Evolutionary conservation across 1,284 basidiomycete species (phyloP).

Genomic region (Ganoderma boninense): DNA sequence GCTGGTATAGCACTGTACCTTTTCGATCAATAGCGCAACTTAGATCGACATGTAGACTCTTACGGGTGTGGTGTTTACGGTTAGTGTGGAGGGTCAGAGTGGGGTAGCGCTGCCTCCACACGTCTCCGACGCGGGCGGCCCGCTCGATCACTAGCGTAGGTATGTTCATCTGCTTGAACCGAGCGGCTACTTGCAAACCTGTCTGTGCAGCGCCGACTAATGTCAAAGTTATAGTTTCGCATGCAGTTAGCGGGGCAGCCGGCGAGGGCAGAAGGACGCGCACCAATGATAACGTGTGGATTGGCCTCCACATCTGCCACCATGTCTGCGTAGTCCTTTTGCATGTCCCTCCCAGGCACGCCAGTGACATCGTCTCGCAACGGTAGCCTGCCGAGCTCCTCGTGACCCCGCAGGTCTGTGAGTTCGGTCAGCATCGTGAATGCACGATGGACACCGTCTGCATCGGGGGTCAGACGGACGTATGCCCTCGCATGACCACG

Average conservation of each 20-base stretch:
- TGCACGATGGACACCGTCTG: slow-evolving; percentile 29
- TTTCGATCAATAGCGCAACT: neutral
- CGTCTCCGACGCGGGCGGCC: slow-evolving; percentile 56
- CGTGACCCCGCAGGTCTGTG: slow-evolving; percentile 42
- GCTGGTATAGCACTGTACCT: slow-evolving; percentile 47
- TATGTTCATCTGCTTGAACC: slow-evolving; percentile 61
- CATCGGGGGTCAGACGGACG: slow-evolving; percentile 42
- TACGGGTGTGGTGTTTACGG: slow-evolving; percentile 46
- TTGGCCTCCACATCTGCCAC: slow-evolving; percentile 29
- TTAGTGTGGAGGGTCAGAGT: slow-evolving; percentile 56
- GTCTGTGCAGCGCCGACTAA: slow-evolving; percentile 63
- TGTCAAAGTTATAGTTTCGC: neutral
- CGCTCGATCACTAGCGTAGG: slow-evolving; percentile 57
- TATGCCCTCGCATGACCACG: slow-evolving; percentile 48
- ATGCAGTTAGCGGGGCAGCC: neutral
- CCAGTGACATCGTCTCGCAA: slow-evolving; percentile 25
- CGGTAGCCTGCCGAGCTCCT: slow-evolving; percentile 33
- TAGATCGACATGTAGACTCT: slow-evolving; percentile 15
- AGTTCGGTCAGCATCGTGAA: slow-evolving; percentile 40
- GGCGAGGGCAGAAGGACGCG: neutral
- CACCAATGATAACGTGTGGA: slow-evolving; percentile 17
- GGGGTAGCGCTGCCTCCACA: slow-evolving; percentile 62
- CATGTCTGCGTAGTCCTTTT: slow-evolving; percentile 27
- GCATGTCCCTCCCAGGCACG: slow-evolving; percentile 19
- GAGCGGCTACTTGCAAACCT: slow-evolving; percentile 58